phyloP scores from a whole-genome alignment of 2,329 filamentous ascomycete genomes.

The Colletotrichum melonis region DNA sequence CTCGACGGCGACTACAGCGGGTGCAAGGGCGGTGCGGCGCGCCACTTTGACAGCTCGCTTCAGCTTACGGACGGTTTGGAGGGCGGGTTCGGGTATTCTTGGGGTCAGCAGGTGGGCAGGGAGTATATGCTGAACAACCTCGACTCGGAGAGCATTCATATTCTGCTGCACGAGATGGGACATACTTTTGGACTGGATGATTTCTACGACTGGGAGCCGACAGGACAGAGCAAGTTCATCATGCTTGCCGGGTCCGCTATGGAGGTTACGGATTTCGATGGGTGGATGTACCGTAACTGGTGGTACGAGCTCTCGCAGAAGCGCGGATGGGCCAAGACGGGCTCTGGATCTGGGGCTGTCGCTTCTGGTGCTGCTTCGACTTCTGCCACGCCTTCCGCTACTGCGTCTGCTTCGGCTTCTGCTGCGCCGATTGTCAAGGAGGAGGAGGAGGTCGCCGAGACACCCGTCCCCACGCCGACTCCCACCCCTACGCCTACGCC shows the following conservation, averaged over 20 bases:
- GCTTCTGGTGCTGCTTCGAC: not conserved
- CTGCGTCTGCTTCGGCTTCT: not conserved
- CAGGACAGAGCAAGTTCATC: slow-evolving; percentile 53
- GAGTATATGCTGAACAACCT: slow-evolving; percentile 55
- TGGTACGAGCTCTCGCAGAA: slow-evolving; percentile 49
- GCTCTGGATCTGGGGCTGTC: no score
- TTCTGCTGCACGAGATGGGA: slow-evolving; percentile 58
- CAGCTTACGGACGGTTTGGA: slow-evolving; percentile 58
- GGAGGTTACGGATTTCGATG: slow-evolving; percentile 58
- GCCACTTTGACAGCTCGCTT: slow-evolving; percentile 57
- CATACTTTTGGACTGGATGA: slow-evolving; percentile 56
- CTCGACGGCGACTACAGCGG: slow-evolving; percentile 51
- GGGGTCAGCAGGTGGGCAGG: slow-evolving; percentile 55
- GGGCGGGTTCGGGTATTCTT: slow-evolving; percentile 58
- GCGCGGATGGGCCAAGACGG: slow-evolving; percentile 39
- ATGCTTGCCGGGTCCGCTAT: slow-evolving; percentile 56
- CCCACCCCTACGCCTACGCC: not conserved
- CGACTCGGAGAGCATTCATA: slow-evolving; percentile 51
- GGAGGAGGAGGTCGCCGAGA: not conserved
- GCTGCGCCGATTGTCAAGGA: slow-evolving; percentile 11
- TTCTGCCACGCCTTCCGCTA: not conserved
- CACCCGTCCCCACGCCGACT: no score
- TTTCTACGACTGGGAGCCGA: slow-evolving; percentile 55
- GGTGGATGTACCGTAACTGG: slow-evolving; percentile 61
- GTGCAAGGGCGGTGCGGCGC: slow-evolving; percentile 49